These are phyloP conservation scores for Yamadazyma oceani DNA, from an alignment of 1,139 yeast genomes.

Conservation along the genomic window DNA sequence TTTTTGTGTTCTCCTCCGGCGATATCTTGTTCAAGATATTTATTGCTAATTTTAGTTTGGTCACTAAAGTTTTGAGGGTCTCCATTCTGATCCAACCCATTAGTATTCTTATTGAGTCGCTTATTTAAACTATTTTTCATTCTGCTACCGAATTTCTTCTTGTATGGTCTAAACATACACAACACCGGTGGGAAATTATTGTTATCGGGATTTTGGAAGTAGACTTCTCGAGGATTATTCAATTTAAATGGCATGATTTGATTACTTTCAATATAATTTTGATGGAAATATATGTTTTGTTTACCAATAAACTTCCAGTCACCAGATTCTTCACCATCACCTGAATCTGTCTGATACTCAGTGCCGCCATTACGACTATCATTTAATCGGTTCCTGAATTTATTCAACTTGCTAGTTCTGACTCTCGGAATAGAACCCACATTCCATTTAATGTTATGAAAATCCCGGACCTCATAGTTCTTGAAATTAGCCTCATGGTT, in stretches of 20 bases:
- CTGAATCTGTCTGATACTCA: not conserved
- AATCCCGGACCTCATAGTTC: constrained; percentile 35
- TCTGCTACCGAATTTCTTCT: constrained; percentile 42
- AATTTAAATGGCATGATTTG: constrained; percentile 16
- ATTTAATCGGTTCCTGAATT: constrained; percentile 18
- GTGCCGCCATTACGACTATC: constrained; percentile 8
- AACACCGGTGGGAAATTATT: constrained; percentile 39
- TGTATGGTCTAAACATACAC: constrained; percentile 56
- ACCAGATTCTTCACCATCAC: constrained; percentile 13
- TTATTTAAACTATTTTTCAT: constrained; percentile 28
- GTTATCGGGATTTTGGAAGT: constrained; percentile 24
- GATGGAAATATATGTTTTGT: constrained; percentile 33
- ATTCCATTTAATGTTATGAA: constrained; percentile 33
- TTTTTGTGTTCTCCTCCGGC: constrained; percentile 30
- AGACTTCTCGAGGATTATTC: constrained; percentile 29
- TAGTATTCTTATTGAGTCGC: constrained; percentile 11
- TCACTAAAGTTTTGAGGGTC: constrained; percentile 6
- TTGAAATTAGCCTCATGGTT: constrained; percentile 16
- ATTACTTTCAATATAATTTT: constrained; percentile 22
- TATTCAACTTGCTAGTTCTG: constrained; percentile 20
- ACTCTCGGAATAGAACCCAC: constrained; percentile 49
- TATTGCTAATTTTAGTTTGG: constrained; percentile 10
- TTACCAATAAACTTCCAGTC: constrained; percentile 27
- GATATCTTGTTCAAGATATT: constrained; percentile 22
- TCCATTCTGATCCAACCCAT: not conserved